phyloP scores from a whole-genome alignment of 2,329 filamentous ascomycete species.

The Aurifilum marmelostoma region DNA sequence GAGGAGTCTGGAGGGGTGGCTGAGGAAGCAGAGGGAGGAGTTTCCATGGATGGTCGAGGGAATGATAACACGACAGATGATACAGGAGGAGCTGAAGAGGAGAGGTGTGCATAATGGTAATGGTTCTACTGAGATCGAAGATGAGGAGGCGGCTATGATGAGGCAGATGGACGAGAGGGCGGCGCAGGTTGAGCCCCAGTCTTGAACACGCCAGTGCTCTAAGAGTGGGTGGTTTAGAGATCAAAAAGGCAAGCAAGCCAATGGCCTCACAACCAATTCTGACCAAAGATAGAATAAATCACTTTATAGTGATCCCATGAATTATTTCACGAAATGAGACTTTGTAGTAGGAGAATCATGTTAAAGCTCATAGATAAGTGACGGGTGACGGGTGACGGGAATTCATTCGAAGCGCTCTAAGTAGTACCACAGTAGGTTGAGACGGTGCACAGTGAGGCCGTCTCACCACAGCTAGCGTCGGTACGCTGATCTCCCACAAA shows the following conservation, averaged over 20 bases:
- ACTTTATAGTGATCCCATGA: too few species aligned
- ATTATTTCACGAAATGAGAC: too few species aligned
- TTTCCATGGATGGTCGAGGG: constrained; percentile 52
- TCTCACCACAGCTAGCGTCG: not conserved
- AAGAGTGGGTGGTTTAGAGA: not conserved
- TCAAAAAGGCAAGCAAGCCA: not conserved
- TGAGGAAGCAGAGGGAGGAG: constrained; percentile 59
- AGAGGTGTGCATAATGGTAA: constrained; percentile 46
- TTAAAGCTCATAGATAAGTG: too few species aligned
- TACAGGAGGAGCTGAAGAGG: constrained; percentile 64
- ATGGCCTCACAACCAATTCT: too few species aligned
- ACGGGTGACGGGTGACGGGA: not conserved
- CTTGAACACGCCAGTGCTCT: constrained; percentile 5
- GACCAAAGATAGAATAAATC: too few species aligned
- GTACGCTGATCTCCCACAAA: not conserved
- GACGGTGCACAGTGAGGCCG: constrained; percentile 1
- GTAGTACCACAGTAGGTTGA: constrained; percentile 14
- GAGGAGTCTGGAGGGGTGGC: constrained; percentile 76
- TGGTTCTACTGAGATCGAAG: constrained; percentile 32
- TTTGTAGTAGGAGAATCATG: too few species aligned
- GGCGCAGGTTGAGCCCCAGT: constrained; percentile 34
- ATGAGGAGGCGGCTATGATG: constrained; percentile 41
- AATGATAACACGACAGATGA: constrained; percentile 60
- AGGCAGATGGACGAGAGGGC: constrained; percentile 43
- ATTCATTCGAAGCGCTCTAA: not conserved